These are phyloP conservation scores for Fraxinus paxiana DNA, from an alignment of 305 asterid species.

Conservation along the genomic window DNA sequence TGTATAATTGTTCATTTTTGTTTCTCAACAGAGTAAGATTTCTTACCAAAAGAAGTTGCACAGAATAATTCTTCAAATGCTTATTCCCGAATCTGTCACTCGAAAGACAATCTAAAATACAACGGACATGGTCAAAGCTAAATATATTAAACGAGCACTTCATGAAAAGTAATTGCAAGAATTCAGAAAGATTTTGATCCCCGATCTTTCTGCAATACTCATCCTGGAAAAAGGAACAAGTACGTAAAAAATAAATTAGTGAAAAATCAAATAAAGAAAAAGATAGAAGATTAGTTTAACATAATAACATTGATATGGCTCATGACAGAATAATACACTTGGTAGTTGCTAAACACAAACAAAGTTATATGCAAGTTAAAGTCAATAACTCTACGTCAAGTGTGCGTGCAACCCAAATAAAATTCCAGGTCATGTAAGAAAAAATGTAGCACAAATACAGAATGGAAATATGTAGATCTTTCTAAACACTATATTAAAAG, in stretches of 20 bases:
- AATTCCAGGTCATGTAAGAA: not conserved
- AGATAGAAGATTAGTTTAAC: constrained; percentile 5
- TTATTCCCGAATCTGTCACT: constrained; percentile 39
- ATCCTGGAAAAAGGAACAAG: constrained; percentile 49
- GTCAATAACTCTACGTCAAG: not conserved
- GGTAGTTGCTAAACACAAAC: not conserved
- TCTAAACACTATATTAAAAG: not conserved
- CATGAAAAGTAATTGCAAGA: constrained; percentile 48
- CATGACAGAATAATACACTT: not conserved
- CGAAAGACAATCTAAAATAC: constrained; percentile 52
- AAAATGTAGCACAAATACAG: not conserved
- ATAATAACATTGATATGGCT: not conserved
- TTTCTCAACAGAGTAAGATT: constrained; percentile 18
- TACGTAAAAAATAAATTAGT: constrained; percentile 8
- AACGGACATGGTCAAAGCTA: constrained; percentile 53
- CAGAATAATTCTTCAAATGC: constrained; percentile 43
- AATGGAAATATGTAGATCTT: not conserved
- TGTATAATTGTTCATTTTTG: constrained; percentile 1
- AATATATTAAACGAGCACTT: constrained; percentile 69
- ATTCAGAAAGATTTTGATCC: constrained; percentile 47
- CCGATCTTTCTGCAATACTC: constrained; percentile 44
- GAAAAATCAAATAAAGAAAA: constrained; percentile 13
- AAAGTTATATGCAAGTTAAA: constrained; percentile 10
- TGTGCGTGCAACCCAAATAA: not conserved
- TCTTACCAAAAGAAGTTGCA: constrained; percentile 78